These are phyloP conservation scores for Pichia sp. DNA, from an alignment of 1,139 yeast genomes.

Conservation along the genomic window DNA sequence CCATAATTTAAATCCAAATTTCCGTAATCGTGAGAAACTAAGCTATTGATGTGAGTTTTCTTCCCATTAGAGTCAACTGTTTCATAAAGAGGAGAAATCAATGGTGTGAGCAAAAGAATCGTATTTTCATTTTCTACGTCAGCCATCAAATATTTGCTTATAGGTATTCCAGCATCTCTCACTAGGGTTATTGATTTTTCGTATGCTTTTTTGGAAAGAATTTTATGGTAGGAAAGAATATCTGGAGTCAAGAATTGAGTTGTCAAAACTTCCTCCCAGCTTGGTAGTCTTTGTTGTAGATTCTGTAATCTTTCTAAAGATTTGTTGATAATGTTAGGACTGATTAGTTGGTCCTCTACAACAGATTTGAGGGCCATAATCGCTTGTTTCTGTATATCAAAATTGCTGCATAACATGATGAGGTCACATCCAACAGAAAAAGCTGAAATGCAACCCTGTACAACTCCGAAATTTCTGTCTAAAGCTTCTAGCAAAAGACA, in stretches of 20 bases:
- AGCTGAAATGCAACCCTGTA: conserved; percentile 64
- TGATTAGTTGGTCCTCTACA: conserved; percentile 44
- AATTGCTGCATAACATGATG: conserved; percentile 61
- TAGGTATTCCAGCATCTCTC: conserved; percentile 39
- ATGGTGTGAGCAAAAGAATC: conserved; percentile 40
- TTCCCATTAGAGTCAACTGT: conserved; percentile 35
- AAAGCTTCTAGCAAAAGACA: conserved; percentile 66
- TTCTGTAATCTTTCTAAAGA: conserved; percentile 43
- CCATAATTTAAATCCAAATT: conserved; percentile 11
- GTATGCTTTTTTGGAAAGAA: conserved; percentile 48
- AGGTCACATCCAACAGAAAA: conserved; percentile 65
- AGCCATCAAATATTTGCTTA: conserved; percentile 11
- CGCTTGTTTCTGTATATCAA: conserved; percentile 57
- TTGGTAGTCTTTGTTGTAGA: conserved; percentile 43
- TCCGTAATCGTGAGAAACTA: conserved; percentile 19
- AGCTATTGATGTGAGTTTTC: conserved; percentile 14
- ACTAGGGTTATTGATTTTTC: conserved; percentile 53
- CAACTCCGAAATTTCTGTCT: conserved; percentile 60
- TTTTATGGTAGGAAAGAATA: conserved; percentile 43
- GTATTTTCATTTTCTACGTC: conserved; percentile 30
- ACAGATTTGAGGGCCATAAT: conserved; percentile 53
- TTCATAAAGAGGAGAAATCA: conserved; percentile 26
- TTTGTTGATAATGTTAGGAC: conserved; percentile 36
- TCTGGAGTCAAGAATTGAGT: conserved; percentile 36
- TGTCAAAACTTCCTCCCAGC: conserved; percentile 37